Evolutionary conservation across 352 stramenopile species (phyloP).

Genomic region (Pilasporangium apinafurcum): DNA sequence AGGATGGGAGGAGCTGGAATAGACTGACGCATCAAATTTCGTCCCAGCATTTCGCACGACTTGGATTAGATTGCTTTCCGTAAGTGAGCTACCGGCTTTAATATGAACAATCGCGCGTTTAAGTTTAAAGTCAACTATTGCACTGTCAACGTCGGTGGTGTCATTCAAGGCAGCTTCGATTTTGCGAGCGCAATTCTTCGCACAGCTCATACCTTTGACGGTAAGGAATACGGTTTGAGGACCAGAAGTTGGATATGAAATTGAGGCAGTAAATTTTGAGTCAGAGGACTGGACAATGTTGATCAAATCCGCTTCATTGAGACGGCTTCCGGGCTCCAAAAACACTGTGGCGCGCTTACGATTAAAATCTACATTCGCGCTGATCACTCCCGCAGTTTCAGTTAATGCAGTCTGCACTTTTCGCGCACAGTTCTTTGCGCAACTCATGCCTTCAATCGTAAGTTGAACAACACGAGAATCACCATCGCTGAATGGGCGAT

Average conservation of each 20-base stretch:
- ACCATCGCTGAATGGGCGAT: conserved; percentile 55
- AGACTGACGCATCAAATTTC: conserved; percentile 66
- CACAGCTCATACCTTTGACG: conserved; percentile 75
- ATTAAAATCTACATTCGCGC: conserved; percentile 70
- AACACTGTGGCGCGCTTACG: conserved; percentile 74
- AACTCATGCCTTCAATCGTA: conserved; percentile 74
- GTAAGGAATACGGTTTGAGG: conserved; percentile 47
- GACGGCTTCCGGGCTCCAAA: conserved; percentile 56
- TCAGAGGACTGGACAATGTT: conserved; percentile 44
- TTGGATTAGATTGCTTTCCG: conserved; percentile 50
- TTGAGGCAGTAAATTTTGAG: conserved; percentile 55
- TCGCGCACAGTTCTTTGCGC: conserved; percentile 58
- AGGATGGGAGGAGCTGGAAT: conserved; percentile 9
- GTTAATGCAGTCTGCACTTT: conserved; percentile 75
- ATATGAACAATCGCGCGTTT: conserved; percentile 63
- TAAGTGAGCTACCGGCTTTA: conserved; percentile 32
- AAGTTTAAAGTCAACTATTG: conserved; percentile 55
- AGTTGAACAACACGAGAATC: conserved; percentile 73
- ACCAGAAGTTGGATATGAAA: conserved; percentile 27
- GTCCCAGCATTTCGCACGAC: conserved; percentile 33
- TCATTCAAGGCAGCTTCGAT: conserved; percentile 50
- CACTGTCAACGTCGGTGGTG: conserved; percentile 41
- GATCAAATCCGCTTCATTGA: conserved; percentile 62
- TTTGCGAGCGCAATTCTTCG: conserved; percentile 76
- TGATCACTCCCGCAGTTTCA: conserved; percentile 55